phyloP scores from a whole-genome alignment of 2,329 filamentous ascomycete species.

The Arthrobotrys pseudoclavata region DNA sequence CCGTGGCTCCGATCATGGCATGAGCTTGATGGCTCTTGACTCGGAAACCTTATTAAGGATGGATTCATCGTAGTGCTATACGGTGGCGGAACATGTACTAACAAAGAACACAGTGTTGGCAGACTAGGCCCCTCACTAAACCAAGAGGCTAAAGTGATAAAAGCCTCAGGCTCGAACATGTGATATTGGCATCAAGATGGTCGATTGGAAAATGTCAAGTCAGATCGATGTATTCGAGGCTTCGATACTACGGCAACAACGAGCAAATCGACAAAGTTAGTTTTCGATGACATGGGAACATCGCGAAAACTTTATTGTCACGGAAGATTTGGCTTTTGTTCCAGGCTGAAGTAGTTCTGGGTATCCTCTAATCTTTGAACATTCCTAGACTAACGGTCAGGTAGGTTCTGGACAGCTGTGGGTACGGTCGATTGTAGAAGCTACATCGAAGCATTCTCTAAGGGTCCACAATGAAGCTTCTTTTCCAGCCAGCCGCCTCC shows the following conservation, averaged over 20 bases:
- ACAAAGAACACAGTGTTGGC: conserved; percentile 48
- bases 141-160: conserved; percentile 38
- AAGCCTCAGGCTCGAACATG: conserved; percentile 30
- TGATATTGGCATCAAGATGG: conserved; percentile 36
- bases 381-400: conserved; percentile 3
- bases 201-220: conserved; percentile 23
- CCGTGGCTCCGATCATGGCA: conserved; percentile 41
- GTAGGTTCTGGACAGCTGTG: not conserved
- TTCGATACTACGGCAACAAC: not conserved
- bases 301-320: conserved; percentile 19
- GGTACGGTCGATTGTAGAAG: not conserved
- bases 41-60: conserved; percentile 43
- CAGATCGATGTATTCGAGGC: not conserved
- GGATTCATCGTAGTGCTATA: conserved; percentile 20
- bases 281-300: conserved; percentile 6
- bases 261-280: conserved; percentile 4
- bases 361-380: not conserved
- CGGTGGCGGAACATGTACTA: conserved; percentile 11
- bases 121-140: conserved; percentile 23
- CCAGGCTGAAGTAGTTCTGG: not conserved
- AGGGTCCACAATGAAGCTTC: conserved; percentile 14
- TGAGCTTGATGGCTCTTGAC: conserved; percentile 21
- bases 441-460: conserved; percentile 6
- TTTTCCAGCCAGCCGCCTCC: not conserved
- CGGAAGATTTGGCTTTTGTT: conserved; percentile 14